phyloP scores from a whole-genome alignment of 1,284 basidiomycete species.

The Pseudozyma sp. region DNA sequence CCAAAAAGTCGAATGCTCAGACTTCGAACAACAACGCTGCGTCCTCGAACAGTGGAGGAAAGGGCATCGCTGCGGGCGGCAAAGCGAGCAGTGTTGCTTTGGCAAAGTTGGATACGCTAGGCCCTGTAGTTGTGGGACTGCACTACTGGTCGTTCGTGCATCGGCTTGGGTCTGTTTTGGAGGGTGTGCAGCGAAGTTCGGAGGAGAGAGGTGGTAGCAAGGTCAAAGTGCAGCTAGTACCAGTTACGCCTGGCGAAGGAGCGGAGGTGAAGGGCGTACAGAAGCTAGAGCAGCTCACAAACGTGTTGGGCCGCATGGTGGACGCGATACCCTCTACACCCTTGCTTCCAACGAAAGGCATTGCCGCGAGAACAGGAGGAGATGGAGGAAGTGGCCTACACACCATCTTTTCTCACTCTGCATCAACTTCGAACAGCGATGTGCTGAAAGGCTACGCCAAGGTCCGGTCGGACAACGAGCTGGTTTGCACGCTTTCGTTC shows the following conservation, averaged over 20 bases:
- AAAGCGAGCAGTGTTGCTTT: constrained; percentile 17
- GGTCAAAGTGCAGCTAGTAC: constrained; percentile 13
- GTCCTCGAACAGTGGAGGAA: not conserved
- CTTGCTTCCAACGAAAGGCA: not conserved
- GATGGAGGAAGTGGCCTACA: not conserved
- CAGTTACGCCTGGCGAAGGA: not conserved
- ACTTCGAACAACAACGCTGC: no score
- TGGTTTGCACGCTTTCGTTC: constrained; percentile 21
- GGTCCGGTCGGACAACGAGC: constrained; percentile 2
- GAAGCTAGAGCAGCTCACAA: not conserved
- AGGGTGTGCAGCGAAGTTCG: not conserved
- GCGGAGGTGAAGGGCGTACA: not conserved
- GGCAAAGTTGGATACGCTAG: constrained; percentile 17
- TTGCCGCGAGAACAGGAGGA: not conserved
- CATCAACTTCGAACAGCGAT: not conserved
- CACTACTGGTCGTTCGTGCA: constrained; percentile 50
- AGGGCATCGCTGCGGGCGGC: constrained; percentile 14
- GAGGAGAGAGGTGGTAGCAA: not conserved
- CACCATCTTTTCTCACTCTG: not conserved
- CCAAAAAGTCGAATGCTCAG: constrained; percentile 14
- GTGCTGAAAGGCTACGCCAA: constrained; percentile 16
- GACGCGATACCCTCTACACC: constrained; percentile 5
- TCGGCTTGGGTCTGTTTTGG: constrained; percentile 11
- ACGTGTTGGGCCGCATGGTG: constrained; percentile 1
- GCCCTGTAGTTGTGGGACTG: constrained; percentile 25